Evolutionary conservation across 179 eudicot species (phyloP).

Genomic region (Spinacia oleracea): DNA sequence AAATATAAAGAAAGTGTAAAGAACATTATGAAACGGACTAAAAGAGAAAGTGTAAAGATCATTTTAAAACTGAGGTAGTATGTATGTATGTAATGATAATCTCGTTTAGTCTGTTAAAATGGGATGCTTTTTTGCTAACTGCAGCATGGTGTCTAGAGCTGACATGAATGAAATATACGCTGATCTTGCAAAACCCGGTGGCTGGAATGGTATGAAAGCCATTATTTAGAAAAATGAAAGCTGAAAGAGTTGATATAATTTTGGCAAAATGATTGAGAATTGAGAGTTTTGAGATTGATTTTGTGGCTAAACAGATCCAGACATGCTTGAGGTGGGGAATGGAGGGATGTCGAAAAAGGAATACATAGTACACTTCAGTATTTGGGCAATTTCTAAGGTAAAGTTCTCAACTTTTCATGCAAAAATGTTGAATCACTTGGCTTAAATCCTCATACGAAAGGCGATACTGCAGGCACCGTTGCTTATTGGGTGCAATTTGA

Average conservation of each 20-base stretch:
- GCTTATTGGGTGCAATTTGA: constrained; percentile 80
- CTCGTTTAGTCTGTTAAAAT: not conserved
- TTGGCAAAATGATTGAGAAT: not conserved
- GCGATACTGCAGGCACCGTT: constrained; percentile 64
- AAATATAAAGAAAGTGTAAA: no score
- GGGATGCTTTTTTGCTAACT: not conserved
- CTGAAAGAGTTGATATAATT: not conserved
- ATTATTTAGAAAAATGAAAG: not conserved
- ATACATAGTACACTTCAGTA: constrained; percentile 76
- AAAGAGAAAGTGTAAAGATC: no score
- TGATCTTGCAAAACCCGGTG: constrained; percentile 79
- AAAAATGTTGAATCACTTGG: not conserved
- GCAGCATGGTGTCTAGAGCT: constrained; percentile 77
- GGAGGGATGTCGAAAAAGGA: constrained; percentile 80
- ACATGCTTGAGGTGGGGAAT: constrained; percentile 95
- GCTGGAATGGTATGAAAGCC: constrained; percentile 76
- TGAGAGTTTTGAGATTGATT: not conserved
- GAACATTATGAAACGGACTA: no score
- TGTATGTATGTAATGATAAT: not conserved
- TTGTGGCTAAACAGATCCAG: constrained; percentile 47
- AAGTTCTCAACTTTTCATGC: constrained; percentile 46
- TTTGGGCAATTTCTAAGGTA: constrained; percentile 73
- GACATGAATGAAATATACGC: constrained; percentile 74
- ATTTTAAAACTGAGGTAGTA: no score
- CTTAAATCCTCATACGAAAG: not conserved